These are phyloP conservation scores for Backusella tuberculispora DNA, from an alignment of 192 early-diverging fungal genomes.

Conservation along the genomic window DNA sequence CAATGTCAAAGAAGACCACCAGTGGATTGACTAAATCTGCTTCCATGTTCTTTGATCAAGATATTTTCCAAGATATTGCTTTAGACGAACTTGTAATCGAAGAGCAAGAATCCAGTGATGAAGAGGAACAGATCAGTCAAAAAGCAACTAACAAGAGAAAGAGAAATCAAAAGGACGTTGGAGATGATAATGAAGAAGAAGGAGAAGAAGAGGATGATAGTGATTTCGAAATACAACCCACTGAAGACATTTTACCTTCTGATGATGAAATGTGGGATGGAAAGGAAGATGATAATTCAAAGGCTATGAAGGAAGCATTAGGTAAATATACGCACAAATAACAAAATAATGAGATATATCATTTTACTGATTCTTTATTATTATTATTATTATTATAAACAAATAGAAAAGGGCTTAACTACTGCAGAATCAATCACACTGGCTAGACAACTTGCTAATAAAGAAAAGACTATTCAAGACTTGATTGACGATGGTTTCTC, in stretches of 20 bases:
- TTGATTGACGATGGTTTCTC: slow-evolving; percentile 93
- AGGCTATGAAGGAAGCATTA: slow-evolving; percentile 52
- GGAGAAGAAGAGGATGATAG: slow-evolving; percentile 51
- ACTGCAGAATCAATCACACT: slow-evolving; percentile 92
- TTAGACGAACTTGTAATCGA: slow-evolving; percentile 57
- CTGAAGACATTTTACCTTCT: slow-evolving; percentile 33
- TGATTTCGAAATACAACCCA: slow-evolving; percentile 62
- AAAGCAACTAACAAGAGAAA: slow-evolving; percentile 46
- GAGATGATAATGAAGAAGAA: slow-evolving; percentile 42
- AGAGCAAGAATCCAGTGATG: slow-evolving; percentile 57
- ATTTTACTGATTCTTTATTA: neutral
- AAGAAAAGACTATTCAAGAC: slow-evolving; percentile 75
- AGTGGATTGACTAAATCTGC: slow-evolving; percentile 80
- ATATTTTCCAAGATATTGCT: slow-evolving; percentile 78
- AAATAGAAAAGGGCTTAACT: slow-evolving; percentile 66
- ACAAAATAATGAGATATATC: neutral
- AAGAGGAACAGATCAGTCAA: slow-evolving; percentile 22
- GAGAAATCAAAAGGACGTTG: slow-evolving; percentile 48
- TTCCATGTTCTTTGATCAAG: slow-evolving; percentile 95
- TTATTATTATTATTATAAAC: neutral
- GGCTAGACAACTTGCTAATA: slow-evolving; percentile 81
- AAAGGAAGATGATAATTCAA: slow-evolving; percentile 60
- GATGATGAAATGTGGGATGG: slow-evolving; percentile 65
- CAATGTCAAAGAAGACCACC: slow-evolving; percentile 46
- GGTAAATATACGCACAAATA: slow-evolving; percentile 28